These are phyloP conservation scores for Suhomyces atakaporum DNA, from an alignment of 1,139 yeast genomes.

Conservation along the genomic window DNA sequence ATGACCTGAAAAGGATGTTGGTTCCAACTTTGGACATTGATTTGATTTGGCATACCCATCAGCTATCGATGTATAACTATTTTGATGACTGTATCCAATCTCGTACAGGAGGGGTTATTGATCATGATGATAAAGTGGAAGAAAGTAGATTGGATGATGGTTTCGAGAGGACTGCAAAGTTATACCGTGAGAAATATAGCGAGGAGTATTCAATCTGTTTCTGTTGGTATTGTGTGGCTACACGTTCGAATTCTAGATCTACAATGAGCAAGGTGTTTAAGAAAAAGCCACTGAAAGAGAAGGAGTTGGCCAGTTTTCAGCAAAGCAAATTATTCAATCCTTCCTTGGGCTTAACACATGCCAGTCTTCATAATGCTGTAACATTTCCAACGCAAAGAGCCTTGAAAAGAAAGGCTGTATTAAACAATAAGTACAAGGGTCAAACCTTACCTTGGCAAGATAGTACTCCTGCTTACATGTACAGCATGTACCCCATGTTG, in stretches of 20 bases:
- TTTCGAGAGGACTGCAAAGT: slow-evolving; percentile 23
- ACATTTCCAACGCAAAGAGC: slow-evolving; percentile 14
- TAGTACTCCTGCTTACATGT: slow-evolving; percentile 1
- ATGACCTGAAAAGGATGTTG: slow-evolving; percentile 17
- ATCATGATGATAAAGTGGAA: slow-evolving; percentile 34
- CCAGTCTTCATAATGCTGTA: slow-evolving; percentile 23
- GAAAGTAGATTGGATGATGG: slow-evolving; percentile 22
- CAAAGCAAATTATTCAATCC: slow-evolving; percentile 7
- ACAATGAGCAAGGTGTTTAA: slow-evolving; percentile 13
- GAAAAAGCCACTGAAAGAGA: slow-evolving; percentile 3
- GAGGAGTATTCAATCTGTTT: slow-evolving; percentile 30
- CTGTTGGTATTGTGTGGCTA: slow-evolving; percentile 28
- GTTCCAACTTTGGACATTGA: slow-evolving; percentile 46
- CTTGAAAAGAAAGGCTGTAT: slow-evolving; percentile 1
- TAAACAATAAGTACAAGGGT: slow-evolving; percentile 11
- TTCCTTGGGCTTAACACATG: slow-evolving; percentile 19
- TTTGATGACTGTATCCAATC: slow-evolving; percentile 20
- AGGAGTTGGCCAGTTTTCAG: neutral
- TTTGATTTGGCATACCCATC: slow-evolving; percentile 45
- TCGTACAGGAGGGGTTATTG: slow-evolving; percentile 19
- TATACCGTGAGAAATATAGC: slow-evolving; percentile 21
- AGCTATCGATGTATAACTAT: slow-evolving; percentile 29
- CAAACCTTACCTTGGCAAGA: slow-evolving; percentile 13
- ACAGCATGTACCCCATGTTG: slow-evolving; percentile 10
- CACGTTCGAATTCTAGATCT: slow-evolving; percentile 10